Percentiles rank a stretch among this genome's conserved stretches.
Evolutionary conservation across 352 stramenopile genomes (phyloP).

Genomic region (Pythium dissotocum): DNA sequence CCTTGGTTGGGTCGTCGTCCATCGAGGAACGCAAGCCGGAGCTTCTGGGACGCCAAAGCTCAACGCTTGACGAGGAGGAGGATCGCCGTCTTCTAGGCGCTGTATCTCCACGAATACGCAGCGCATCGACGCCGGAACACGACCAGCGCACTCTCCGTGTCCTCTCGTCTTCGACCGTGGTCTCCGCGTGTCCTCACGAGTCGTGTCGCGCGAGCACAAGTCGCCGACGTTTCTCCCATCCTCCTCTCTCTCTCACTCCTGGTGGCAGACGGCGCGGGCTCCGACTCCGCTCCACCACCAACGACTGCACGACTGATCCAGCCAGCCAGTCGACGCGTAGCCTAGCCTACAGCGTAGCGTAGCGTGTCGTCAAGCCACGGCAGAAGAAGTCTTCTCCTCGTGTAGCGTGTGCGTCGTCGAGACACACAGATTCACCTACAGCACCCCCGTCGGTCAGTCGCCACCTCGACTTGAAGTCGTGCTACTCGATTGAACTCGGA

Average conservation of each 20-base stretch:
- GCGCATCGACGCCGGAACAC: neutral
- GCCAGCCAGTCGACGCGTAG: neutral
- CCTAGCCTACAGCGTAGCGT: no score
- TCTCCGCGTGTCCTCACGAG: constrained; percentile 10
- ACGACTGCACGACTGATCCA: constrained; percentile 5
- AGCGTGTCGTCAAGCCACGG: neutral
- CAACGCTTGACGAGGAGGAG: no score
- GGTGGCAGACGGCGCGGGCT: neutral
- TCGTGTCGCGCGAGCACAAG: neutral
- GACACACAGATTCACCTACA: no score
- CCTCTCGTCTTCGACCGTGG: constrained; percentile 4
- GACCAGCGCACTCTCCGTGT: neutral
- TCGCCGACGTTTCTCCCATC: neutral
- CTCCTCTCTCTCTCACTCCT: neutral
- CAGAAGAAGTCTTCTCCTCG: neutral
- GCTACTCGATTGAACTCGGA: neutral
- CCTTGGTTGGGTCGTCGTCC: constrained; percentile 18
- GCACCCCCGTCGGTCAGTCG: neutral
- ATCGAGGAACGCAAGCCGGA: constrained; percentile 19
- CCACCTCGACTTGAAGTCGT: neutral
- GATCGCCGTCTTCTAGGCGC: neutral
- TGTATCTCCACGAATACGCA: neutral
- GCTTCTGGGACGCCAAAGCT: neutral
- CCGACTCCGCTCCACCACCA: neutral
- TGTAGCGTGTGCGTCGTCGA: neutral